Evolutionary conservation across 768 basidiomycete genomes (phyloP).

Genomic region (Agaricus blazei): DNA sequence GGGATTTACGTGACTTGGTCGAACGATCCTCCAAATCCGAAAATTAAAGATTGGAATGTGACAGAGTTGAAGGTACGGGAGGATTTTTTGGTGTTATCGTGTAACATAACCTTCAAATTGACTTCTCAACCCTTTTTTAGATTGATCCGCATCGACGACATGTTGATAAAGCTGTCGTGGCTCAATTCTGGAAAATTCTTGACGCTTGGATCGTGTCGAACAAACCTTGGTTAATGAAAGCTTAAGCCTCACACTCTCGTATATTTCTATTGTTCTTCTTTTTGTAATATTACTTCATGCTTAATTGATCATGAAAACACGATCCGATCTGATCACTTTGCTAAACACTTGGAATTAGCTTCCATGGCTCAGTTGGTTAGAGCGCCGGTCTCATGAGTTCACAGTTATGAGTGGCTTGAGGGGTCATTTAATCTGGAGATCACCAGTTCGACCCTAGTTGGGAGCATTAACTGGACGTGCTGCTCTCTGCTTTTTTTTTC

Average conservation of each 20-base stretch:
- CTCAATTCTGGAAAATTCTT: constrained; percentile 91
- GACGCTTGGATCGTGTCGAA: constrained; percentile 81
- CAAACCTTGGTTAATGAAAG: constrained; percentile 68
- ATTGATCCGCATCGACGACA: constrained; percentile 89
- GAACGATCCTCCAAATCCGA: constrained; percentile 83
- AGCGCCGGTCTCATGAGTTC: too few relatives aligned
- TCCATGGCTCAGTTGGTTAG: too few relatives aligned
- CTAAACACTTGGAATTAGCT: too few relatives aligned
- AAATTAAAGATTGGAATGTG: constrained; percentile 96
- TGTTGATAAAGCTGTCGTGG: constrained; percentile 90
- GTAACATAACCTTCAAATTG: too few relatives aligned
- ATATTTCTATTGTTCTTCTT: too few relatives aligned
- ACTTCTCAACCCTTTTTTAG: constrained; percentile 29
- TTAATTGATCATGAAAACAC: too few relatives aligned
- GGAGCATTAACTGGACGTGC: too few relatives aligned
- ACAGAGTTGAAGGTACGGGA: constrained; percentile 78
- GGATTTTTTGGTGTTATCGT: too few relatives aligned
- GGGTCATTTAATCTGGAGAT: too few relatives aligned
- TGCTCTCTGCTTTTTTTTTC: neutral
- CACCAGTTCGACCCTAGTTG: too few relatives aligned
- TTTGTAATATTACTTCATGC: too few relatives aligned
- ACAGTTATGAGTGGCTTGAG: neutral
- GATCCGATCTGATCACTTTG: too few relatives aligned
- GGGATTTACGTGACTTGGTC: constrained; percentile 95
- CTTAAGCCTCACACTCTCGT: constrained; percentile 3